Conservation (phyloP, 352 stramenopile genomes). For the Globisporangium cederbergense region DNA sequence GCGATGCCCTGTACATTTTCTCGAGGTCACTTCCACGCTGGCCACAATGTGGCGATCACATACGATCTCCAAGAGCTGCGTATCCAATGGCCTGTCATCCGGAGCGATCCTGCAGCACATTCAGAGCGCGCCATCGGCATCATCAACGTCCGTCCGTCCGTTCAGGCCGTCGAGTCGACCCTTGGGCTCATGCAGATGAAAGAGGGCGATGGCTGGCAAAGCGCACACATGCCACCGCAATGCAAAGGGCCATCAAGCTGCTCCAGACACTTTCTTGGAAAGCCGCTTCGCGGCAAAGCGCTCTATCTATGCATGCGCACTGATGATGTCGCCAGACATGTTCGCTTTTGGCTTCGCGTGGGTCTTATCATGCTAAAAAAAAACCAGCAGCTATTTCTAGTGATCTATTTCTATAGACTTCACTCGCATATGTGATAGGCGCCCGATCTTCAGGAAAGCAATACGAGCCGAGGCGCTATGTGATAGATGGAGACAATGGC, state of each 20-base stretch:
- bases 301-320: background rate
- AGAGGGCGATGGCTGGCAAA: background rate
- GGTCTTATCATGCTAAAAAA: background rate
- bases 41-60: slow-evolving; percentile 5
- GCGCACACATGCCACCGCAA: background rate
- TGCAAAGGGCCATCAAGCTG: background rate
- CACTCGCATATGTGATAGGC: no score
- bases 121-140: background rate
- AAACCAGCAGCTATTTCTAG: no score
- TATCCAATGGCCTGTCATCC: background rate
- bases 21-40: background rate
- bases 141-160: background rate
- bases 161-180: background rate
- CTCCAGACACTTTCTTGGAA: background rate
- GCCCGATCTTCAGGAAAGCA: background rate
- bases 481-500: background rate
- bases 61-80: background rate
- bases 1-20: background rate
- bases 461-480: background rate
- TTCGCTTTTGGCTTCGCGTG: no score
- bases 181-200: no score
- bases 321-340: no score
- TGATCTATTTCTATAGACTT: no score
- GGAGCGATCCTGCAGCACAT: background rate
- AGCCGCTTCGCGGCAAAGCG: background rate